Evolutionary conservation across 495 filamentous ascomycete species (phyloP), one percentile per base, ranked within the genome.

Genomic region (Aspergillus mulundensis): DNA sequence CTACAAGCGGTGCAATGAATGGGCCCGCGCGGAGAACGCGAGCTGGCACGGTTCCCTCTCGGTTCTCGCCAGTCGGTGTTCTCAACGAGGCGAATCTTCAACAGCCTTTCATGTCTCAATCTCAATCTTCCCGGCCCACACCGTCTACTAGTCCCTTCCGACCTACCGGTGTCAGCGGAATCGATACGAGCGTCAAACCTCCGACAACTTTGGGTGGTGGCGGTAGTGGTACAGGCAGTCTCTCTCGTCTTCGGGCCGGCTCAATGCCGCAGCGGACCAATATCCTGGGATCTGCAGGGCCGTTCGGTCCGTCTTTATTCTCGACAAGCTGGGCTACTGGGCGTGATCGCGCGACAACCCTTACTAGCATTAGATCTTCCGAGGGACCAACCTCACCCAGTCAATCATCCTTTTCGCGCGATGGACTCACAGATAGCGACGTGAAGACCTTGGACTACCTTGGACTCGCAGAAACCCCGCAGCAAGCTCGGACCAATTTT

Each of bases 371-470:
- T 64, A 76, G 81, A 23, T 88, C 83, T n/a, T 93, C 90, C n/a
- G 91, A 96, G 69, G 85, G 85, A 7, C 91, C 90, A 0, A 86
- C 86, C 44, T 98, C 94, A 43, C 94, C 92, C 2, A 85, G 88
- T 24, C 88, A 91, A 54, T 96, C 92, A 14, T 87, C 90, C 5
- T 95, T 93, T 65, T 95, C 91, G 5, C 82, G 87, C 55, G 93
- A 96, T 65, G 91, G 90, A n/a, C 78, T 86, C 16, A 83, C 82
- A 19, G 93, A 96, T 65, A 88, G 84, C 38, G 93, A 97, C 70
- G 91, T 96, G 64, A 89, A 88, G 63, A 98, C 95, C 34, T 77
- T 98, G 68, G 94, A 98, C 61, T 98, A 97, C 64, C 81, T 98
- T 63, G 94, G 94, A 40, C 80, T 98, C 54, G 93, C 90, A 5